A percentile compares a stretch with the other conserved stretches of the same genome.
These are phyloP conservation scores for Coelastrella sp. DNA, from an alignment of 139 green algal species.

Conservation along the genomic window DNA sequence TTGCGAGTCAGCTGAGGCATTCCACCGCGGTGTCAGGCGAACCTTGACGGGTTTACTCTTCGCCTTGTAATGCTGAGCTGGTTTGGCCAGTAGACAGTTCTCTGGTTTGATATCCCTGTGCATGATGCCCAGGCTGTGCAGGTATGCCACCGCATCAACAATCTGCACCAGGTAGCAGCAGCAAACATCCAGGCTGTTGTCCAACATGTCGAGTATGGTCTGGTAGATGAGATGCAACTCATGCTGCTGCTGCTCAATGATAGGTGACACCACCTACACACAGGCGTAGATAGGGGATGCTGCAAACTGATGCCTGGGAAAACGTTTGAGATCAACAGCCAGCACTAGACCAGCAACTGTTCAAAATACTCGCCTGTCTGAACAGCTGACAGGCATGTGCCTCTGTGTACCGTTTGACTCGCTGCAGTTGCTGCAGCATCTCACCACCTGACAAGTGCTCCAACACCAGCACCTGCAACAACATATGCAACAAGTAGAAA, in stretches of 20 bases:
- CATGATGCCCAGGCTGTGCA: conserved; percentile 67
- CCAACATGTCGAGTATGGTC: too few species aligned
- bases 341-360: too few species aligned
- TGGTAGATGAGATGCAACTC: too few species aligned
- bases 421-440: conserved; percentile 62
- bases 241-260: too few species aligned
- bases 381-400: conserved; percentile 55
- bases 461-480: conserved; percentile 55
- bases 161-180: conserved; percentile 44
- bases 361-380: conserved; percentile 41
- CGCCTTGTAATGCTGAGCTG: conserved; percentile 35
- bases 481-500: not conserved
- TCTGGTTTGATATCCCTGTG: conserved; percentile 68
- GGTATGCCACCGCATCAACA: conserved; percentile 54
- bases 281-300: too few species aligned
- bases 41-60: conserved; percentile 43
- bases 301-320: too few species aligned
- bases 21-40: not conserved
- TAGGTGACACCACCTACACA: too few species aligned
- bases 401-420: conserved; percentile 60
- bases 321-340: too few species aligned
- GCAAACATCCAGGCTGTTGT: not conserved
- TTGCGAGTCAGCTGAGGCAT: not conserved
- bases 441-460: conserved; percentile 62
- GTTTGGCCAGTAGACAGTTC: conserved; percentile 61